A percentile compares a stretch with the other conserved stretches of the same genome.
These are phyloP conservation scores for Melanopsichium pennsylvanicum DNA, from an alignment of 1,284 basidiomycete genomes.

Conservation along the genomic window DNA sequence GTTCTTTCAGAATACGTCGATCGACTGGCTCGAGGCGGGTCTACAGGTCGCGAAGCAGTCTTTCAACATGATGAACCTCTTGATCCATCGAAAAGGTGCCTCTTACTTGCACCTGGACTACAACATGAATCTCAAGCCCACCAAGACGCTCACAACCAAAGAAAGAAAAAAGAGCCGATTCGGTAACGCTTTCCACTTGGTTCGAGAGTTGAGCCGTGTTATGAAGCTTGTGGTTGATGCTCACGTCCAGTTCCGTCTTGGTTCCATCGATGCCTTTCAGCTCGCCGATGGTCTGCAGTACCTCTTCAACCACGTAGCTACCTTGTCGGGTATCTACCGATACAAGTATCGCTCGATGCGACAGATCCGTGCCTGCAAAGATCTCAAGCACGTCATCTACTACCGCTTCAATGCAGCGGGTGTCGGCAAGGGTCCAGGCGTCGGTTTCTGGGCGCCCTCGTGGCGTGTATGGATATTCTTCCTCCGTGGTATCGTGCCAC, in stretches of 20 bases:
- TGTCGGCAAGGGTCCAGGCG: slow-evolving; percentile 98
- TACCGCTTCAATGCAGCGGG: slow-evolving; percentile 99
- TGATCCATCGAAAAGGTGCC: slow-evolving; percentile 98
- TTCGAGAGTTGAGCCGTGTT: slow-evolving; percentile 94
- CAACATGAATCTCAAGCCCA: slow-evolving; percentile 94
- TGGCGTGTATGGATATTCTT: slow-evolving; percentile 99
- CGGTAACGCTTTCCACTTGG: slow-evolving; percentile 97
- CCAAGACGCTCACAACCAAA: slow-evolving; percentile 98
- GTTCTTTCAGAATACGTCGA: slow-evolving; percentile 96
- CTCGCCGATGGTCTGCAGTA: slow-evolving; percentile 98
- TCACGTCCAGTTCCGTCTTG: slow-evolving; percentile 97
- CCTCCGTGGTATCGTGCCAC: slow-evolving; percentile 96
- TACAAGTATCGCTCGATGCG: slow-evolving; percentile 99
- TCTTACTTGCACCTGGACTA: slow-evolving; percentile 94
- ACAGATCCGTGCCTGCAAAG: slow-evolving; percentile 99
- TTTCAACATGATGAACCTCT: slow-evolving; percentile 98
- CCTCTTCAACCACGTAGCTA: slow-evolving; percentile 96
- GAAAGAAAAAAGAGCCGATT: slow-evolving; percentile 99
- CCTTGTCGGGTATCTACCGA: slow-evolving; percentile 97
- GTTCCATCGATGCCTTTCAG: slow-evolving; percentile 99
- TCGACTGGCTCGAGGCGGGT: slow-evolving; percentile 99
- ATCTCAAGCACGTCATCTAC: slow-evolving; percentile 80
- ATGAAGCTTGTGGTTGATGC: slow-evolving; percentile 99
- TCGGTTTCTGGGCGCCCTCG: slow-evolving; percentile 99
- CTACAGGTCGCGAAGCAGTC: slow-evolving; percentile 97